Evolutionary conservation across 2,329 filamentous ascomycete genomes (phyloP).

Genomic region (Verticillium nubilum): DNA sequence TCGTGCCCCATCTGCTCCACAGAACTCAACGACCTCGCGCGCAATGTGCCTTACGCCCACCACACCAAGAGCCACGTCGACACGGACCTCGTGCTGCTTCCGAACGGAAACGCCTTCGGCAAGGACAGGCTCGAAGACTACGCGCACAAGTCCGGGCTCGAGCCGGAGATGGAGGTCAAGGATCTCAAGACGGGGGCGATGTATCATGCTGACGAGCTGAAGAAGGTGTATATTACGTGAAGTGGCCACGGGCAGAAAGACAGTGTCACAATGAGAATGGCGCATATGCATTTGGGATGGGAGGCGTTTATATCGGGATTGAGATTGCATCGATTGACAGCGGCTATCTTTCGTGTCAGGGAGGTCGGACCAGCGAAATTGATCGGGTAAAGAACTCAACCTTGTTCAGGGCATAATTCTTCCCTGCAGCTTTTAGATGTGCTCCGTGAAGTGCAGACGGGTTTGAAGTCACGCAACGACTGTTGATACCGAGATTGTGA

Average conservation of each 20-base stretch:
- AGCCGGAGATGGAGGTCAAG: constrained; percentile 55
- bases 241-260: not conserved
- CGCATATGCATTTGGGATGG: too few relatives aligned
- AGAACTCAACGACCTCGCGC: constrained; percentile 86
- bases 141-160: constrained; percentile 72
- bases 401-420: too few relatives aligned
- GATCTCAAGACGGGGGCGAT: constrained; percentile 73
- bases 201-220: constrained; percentile 56
- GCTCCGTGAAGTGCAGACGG: too few relatives aligned
- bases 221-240: constrained; percentile 87
- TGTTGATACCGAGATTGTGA: too few relatives aligned
- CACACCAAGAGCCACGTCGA: constrained; percentile 94
- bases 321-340: too few relatives aligned
- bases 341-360: not conserved
- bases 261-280: too few relatives aligned
- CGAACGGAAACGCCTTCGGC: constrained; percentile 83
- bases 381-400: too few relatives aligned
- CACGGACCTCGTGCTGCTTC: constrained; percentile 77
- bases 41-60: constrained; percentile 86
- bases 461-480: too few relatives aligned
- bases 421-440: too few relatives aligned
- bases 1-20: constrained; percentile 89
- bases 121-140: constrained; percentile 67
- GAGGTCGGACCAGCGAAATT: too few relatives aligned
- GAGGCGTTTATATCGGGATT: too few relatives aligned